A percentile compares a stretch with the other conserved stretches of the same genome.
Evolutionary conservation across 805 yeast genomes (phyloP).

Genomic region (Lachancea cidri): DNA sequence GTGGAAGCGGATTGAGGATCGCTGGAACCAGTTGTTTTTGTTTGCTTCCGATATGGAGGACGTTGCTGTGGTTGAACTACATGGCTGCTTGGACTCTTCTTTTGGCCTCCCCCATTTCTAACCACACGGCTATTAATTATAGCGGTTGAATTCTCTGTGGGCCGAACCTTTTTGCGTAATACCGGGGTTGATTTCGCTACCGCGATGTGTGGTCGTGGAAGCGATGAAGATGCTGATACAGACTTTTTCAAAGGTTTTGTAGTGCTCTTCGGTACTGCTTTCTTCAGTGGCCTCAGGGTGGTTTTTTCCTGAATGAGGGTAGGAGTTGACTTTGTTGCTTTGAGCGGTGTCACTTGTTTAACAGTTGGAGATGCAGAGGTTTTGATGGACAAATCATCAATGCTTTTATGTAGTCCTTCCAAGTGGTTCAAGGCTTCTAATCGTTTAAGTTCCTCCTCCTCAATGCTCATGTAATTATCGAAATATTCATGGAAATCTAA

Average conservation of each 20-base stretch:
- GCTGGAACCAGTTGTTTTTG: neutral
- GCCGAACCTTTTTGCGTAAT: conserved; percentile 1
- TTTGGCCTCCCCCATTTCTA: neutral
- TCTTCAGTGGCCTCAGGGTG: neutral
- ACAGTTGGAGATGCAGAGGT: conserved; percentile 1
- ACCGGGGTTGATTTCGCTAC: conserved; percentile 1
- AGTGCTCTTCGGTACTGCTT: neutral
- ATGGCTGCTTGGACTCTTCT: too few species aligned
- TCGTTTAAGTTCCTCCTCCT: conserved; percentile 16
- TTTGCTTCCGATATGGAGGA: neutral
- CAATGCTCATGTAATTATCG: conserved; percentile 16
- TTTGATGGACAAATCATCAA: conserved; percentile 6
- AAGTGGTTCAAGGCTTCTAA: conserved; percentile 14
- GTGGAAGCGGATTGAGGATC: neutral
- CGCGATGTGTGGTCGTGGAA: neutral
- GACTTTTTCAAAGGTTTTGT: neutral
- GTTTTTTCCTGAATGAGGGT: conserved; percentile 5
- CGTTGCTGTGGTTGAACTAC: conserved; percentile 1
- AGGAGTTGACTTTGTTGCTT: conserved; percentile 19
- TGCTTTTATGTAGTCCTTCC: conserved; percentile 12
- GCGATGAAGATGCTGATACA: neutral
- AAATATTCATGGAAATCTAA: conserved; percentile 22
- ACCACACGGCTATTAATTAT: conserved; percentile 5
- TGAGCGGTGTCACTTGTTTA: conserved; percentile 3
- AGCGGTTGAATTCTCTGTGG: neutral